Evolutionary conservation across 495 filamentous ascomycete species (phyloP).

Genomic region (Margaritispora aquatica): DNA sequence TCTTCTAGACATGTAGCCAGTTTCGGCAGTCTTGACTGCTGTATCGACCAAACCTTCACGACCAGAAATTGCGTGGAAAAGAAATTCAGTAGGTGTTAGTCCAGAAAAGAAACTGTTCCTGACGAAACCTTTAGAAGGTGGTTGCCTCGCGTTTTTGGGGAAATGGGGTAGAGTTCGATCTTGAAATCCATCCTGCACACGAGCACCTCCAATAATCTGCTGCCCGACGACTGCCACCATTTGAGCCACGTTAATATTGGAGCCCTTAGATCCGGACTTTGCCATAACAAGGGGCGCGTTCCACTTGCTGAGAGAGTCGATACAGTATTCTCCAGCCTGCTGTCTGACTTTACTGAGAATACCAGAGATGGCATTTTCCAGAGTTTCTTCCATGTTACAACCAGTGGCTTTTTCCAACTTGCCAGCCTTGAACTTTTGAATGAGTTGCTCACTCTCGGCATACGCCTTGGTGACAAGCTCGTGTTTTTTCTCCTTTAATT

Average conservation of each 20-base stretch:
- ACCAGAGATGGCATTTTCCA: conserved; percentile 87
- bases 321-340: conserved; percentile 86
- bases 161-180: conserved; percentile 93
- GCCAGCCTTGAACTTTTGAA: conserved; percentile 68
- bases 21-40: conserved; percentile 98
- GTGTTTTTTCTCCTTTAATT: conserved; percentile 63
- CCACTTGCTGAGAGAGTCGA: conserved; percentile 78
- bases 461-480: conserved; percentile 74
- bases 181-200: conserved; percentile 94
- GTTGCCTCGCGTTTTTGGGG: conserved; percentile 82
- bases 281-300: conserved; percentile 97
- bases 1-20: conserved; percentile 96
- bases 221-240: conserved; percentile 98
- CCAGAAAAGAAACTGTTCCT: conserved; percentile 96
- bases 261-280: conserved; percentile 91
- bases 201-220: conserved; percentile 90
- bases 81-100: conserved; percentile 83
- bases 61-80: conserved; percentile 97
- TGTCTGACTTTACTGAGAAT: conserved; percentile 87
- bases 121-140: conserved; percentile 94
- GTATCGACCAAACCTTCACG: conserved; percentile 99
- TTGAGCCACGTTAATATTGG: conserved; percentile 95
- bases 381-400: conserved; percentile 82
- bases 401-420: conserved; percentile 78
- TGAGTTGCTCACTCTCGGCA: conserved; percentile 74